phyloP scores from a whole-genome alignment of 176 grass and related monocot species.

The Aegilops speltoides region DNA sequence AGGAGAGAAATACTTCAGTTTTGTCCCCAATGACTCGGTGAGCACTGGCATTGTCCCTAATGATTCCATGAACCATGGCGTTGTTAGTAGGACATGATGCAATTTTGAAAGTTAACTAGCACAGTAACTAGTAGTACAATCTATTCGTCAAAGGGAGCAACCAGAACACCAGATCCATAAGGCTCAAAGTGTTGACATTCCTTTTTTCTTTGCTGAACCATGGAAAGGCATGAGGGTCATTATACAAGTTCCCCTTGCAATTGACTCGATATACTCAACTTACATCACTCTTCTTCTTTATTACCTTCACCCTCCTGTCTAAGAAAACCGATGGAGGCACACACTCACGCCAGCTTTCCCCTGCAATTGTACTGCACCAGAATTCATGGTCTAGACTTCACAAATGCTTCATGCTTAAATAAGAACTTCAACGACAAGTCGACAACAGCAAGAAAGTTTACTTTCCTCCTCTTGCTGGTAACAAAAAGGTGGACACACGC shows the following conservation, averaged over 20 bases:
- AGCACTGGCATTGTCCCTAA: background rate
- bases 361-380: background rate
- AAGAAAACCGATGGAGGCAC: background rate
- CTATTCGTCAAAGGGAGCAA: background rate
- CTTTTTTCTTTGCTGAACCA: background rate
- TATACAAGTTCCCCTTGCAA: too few species aligned
- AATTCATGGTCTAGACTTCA: background rate
- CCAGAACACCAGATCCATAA: background rate
- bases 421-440: slow-evolving; percentile 7
- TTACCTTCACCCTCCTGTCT: slow-evolving; percentile 26
- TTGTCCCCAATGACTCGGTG: background rate
- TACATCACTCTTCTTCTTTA: slow-evolving; percentile 40
- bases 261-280: background rate
- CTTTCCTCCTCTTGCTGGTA: slow-evolving; percentile 32
- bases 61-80: background rate
- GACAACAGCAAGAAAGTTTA: slow-evolving; percentile 24
- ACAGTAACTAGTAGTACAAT: background rate
- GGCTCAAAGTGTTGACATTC: background rate
- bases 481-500: background rate
- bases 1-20: background rate
- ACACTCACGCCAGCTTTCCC: background rate
- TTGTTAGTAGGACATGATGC: background rate
- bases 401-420: slow-evolving; percentile 34
- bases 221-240: background rate
- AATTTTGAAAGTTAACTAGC: background rate